phyloP scores from a whole-genome alignment of 2,329 filamentous ascomycete genomes.

The Lasiodiplodia citricola region DNA sequence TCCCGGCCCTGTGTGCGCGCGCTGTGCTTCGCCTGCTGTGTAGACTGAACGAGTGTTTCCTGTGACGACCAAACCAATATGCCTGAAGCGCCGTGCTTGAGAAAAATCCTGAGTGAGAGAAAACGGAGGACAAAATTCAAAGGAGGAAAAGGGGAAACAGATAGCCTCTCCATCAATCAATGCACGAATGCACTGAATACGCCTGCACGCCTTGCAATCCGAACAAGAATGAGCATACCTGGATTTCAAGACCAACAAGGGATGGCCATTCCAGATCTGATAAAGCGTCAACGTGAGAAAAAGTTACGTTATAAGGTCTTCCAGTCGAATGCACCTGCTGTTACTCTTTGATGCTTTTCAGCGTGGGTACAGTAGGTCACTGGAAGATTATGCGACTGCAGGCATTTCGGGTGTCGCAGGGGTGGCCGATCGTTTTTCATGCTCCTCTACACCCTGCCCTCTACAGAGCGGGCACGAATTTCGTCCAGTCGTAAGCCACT shows the following conservation, averaged over 20 bases:
- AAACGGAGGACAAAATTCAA: background rate
- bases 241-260: background rate
- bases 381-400: conserved; percentile 10
- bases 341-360: background rate
- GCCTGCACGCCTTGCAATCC: conserved; percentile 10
- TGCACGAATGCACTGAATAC: background rate
- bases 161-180: background rate
- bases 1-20: background rate
- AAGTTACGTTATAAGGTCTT: background rate
- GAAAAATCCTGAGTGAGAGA: background rate
- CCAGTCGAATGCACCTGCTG: background rate
- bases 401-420: conserved; percentile 18
- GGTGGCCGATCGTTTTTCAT: conserved; percentile 28
- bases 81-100: conserved; percentile 17
- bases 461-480: conserved; percentile 68
- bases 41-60: conserved; percentile 4
- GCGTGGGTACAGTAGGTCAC: background rate
- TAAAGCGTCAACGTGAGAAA: background rate
- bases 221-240: background rate
- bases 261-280: background rate
- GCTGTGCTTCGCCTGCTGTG: background rate
- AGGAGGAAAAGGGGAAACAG: background rate
- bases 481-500: conserved; percentile 72
- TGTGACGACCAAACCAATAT: background rate
- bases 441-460: conserved; percentile 63